Evolutionary conservation across 805 yeast species (phyloP).

Genomic region (Kuraishia floccosa): DNA sequence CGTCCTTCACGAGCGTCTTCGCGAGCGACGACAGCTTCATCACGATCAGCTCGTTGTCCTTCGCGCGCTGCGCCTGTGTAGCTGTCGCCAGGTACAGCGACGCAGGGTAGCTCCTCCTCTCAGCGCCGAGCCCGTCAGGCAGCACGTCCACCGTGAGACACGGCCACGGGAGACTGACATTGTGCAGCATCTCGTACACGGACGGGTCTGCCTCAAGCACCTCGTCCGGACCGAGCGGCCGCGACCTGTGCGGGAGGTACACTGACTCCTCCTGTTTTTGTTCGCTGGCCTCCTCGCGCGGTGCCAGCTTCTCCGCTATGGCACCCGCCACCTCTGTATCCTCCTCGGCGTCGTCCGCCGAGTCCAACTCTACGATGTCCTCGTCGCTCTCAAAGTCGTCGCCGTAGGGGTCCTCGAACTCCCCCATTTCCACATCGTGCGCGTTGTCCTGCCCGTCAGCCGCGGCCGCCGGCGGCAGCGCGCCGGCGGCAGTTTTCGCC

Average conservation of each 20-base stretch:
- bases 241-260: constrained; percentile 80
- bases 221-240: constrained; percentile 91
- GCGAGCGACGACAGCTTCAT: constrained; percentile 74
- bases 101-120: constrained; percentile 86
- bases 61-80: constrained; percentile 80
- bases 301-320: constrained; percentile 7
- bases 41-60: constrained; percentile 81
- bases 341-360: constrained; percentile 38
- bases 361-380: constrained; percentile 73
- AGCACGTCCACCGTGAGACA: constrained; percentile 83
- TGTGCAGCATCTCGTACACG: constrained; percentile 94
- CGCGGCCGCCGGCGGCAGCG: constrained; percentile 4
- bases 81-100: constrained; percentile 81
- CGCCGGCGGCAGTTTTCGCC: constrained; percentile 7
- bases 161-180: constrained; percentile 93
- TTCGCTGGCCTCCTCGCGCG: constrained; percentile 21
- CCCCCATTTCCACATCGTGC: constrained; percentile 58
- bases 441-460: background rate
- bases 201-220: constrained; percentile 93
- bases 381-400: constrained; percentile 91
- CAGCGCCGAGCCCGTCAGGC: constrained; percentile 79
- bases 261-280: constrained; percentile 29
- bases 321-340: constrained; percentile 16
- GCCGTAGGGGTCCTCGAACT: constrained; percentile 80
- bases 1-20: constrained; percentile 81